phyloP scores from a whole-genome alignment of 768 basidiomycete genomes.

The Podaxis mareebaensis region DNA sequence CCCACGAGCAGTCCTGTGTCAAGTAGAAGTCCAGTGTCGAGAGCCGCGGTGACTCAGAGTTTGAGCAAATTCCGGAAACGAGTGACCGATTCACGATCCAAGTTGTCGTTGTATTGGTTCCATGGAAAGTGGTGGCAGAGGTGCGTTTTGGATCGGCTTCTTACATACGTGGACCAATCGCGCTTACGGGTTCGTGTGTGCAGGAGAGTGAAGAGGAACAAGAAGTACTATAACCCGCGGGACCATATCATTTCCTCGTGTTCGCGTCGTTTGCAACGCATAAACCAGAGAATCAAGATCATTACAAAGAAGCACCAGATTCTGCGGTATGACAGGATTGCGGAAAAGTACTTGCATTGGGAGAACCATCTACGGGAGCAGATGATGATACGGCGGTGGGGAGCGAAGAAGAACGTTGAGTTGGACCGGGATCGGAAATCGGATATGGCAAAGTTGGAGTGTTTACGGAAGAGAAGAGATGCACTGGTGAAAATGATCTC shows the following conservation, averaged over 20 bases:
- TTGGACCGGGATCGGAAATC: slow-evolving; percentile 4
- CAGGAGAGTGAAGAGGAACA: neutral
- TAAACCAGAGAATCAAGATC: slow-evolving; percentile 5
- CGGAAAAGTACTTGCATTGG: slow-evolving; percentile 15
- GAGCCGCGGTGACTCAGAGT: neutral
- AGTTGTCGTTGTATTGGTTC: slow-evolving; percentile 3
- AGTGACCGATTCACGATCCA: neutral
- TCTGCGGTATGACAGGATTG: slow-evolving; percentile 12
- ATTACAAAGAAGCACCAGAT: slow-evolving; percentile 15
- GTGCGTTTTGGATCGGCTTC: neutral
- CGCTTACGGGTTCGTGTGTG: neutral
- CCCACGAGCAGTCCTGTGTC: neutral
- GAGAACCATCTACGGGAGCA: slow-evolving; percentile 12
- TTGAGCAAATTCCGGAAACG: slow-evolving; percentile 3
- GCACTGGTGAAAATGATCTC: slow-evolving; percentile 7
- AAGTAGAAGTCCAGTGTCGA: neutral
- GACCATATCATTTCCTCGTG: slow-evolving; percentile 10
- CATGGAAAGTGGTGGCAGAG: slow-evolving; percentile 12
- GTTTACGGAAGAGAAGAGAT: slow-evolving; percentile 2
- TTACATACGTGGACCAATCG: neutral
- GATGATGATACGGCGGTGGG: slow-evolving; percentile 14
- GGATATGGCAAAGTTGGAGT: neutral
- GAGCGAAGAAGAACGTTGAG: slow-evolving; percentile 4
- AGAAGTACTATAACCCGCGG: neutral
- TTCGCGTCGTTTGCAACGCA: slow-evolving; percentile 10